Percentiles rank a stretch among this genome's conserved stretches.
Conservation (phyloP, 805 yeast genomes). For the Lipomyces yamadae region DNA sequence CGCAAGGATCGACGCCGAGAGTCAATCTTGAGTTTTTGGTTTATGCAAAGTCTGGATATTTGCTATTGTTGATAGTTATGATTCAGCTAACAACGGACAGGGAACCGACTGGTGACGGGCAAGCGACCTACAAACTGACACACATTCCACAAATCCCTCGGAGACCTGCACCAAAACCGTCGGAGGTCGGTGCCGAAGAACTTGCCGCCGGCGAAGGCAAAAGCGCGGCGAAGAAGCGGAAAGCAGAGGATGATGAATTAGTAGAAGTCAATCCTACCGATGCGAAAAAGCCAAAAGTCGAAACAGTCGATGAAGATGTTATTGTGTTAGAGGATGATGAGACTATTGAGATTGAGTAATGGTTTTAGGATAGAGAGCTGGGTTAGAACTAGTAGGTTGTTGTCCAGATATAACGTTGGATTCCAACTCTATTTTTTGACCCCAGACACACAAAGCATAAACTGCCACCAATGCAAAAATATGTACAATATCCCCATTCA, state of each 20-base stretch:
- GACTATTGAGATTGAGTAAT: slow-evolving; percentile 33
- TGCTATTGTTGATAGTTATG: background rate
- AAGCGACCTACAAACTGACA: slow-evolving; percentile 2
- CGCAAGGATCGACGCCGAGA: slow-evolving; percentile 56
- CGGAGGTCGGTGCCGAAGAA: slow-evolving; percentile 4
- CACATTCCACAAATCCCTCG: slow-evolving; percentile 29
- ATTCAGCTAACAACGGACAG: background rate
- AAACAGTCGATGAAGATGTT: slow-evolving; percentile 19
- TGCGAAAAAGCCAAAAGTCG: slow-evolving; percentile 23
- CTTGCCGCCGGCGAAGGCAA: background rate
- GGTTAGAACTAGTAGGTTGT: background rate
- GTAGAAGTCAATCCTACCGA: background rate
- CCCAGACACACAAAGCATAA: background rate
- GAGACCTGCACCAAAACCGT: slow-evolving; percentile 20
- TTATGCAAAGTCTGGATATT: slow-evolving; percentile 28
- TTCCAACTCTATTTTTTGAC: background rate
- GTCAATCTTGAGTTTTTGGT: slow-evolving; percentile 50
- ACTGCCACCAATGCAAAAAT: background rate
- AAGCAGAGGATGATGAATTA: slow-evolving; percentile 21
- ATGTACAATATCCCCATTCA: background rate
- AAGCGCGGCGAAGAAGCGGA: slow-evolving; percentile 14
- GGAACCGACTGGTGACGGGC: background rate
- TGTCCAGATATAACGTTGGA: too few species aligned
- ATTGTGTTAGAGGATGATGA: slow-evolving; percentile 39
- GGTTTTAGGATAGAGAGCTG: background rate